These are phyloP conservation scores for Phytophthora idaei DNA, from an alignment of 352 stramenopile genomes.

Conservation along the genomic window DNA sequence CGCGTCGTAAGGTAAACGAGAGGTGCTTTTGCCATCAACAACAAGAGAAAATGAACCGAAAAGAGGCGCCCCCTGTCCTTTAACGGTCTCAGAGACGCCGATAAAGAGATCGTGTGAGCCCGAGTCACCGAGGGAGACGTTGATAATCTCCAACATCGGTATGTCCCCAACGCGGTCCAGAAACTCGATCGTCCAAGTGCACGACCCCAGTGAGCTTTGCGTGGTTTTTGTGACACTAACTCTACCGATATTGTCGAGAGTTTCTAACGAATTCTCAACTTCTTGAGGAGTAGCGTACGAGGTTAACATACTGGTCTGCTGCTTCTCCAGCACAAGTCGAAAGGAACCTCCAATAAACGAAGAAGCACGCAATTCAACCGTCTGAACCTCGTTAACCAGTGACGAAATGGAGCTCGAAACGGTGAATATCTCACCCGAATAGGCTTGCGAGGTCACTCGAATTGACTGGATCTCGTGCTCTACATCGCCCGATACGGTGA, in stretches of 20 bases:
- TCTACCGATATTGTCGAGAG: slow-evolving; percentile 42
- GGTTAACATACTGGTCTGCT: slow-evolving; percentile 41
- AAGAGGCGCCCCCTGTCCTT: slow-evolving; percentile 46
- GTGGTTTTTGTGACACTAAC: slow-evolving; percentile 44
- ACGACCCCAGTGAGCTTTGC: slow-evolving; percentile 42
- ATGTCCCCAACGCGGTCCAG: slow-evolving; percentile 56
- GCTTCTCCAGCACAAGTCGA: slow-evolving; percentile 37
- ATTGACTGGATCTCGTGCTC: slow-evolving; percentile 50
- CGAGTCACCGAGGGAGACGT: slow-evolving; percentile 53
- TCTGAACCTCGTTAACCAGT: slow-evolving; percentile 49
- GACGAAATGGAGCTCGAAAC: slow-evolving; percentile 43
- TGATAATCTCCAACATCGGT: slow-evolving; percentile 45
- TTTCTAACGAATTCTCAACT: slow-evolving; percentile 53
- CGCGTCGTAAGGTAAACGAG: slow-evolving; percentile 46
- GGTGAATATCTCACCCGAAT: slow-evolving; percentile 44
- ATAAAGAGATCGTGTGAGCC: slow-evolving; percentile 50
- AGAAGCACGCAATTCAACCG: slow-evolving; percentile 38
- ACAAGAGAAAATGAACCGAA: slow-evolving; percentile 51
- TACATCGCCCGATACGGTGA: slow-evolving; percentile 45
- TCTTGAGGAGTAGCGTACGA: slow-evolving; percentile 59
- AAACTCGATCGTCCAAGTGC: slow-evolving; percentile 70
- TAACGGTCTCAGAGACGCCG: slow-evolving; percentile 46
- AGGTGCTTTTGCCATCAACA: slow-evolving; percentile 36
- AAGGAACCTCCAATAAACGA: slow-evolving; percentile 64
- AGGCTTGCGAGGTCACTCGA: slow-evolving; percentile 37